These are phyloP conservation scores for Aulographum hederae DNA, from an alignment of 2,329 filamentous ascomycete species.

Conservation along the genomic window DNA sequence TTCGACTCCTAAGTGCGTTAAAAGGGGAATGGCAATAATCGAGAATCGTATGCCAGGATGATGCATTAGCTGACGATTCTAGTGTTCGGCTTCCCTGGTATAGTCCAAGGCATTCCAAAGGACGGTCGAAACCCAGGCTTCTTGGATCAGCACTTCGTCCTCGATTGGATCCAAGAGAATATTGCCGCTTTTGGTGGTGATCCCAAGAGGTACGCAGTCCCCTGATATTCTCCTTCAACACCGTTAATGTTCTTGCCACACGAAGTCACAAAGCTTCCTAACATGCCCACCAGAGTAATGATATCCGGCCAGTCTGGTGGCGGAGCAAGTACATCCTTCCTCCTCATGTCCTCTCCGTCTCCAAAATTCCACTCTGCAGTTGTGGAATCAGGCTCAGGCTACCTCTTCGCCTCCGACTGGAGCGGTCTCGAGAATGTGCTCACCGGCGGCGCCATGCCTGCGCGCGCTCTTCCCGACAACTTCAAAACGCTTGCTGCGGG, in stretches of 20 bases:
- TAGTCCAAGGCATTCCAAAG: conserved; percentile 16
- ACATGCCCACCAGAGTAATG: conserved; percentile 25
- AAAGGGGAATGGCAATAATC: too few species aligned
- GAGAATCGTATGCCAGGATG: too few species aligned
- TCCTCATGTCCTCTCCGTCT: neutral
- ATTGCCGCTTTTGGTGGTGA: conserved; percentile 18
- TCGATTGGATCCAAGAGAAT: conserved; percentile 20
- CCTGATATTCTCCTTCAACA: too few species aligned
- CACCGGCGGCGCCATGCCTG: neutral
- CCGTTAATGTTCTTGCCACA: too few species aligned
- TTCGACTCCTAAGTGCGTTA: too few species aligned
- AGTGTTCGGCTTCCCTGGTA: conserved; percentile 22
- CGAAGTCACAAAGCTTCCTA: too few species aligned
- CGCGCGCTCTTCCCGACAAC: neutral
- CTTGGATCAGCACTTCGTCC: conserved; percentile 16
- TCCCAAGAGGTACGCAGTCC: too few species aligned
- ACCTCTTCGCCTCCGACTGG: neutral
- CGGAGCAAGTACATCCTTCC: neutral
- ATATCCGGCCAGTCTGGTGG: conserved; percentile 16
- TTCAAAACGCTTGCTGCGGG: neutral
- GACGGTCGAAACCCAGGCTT: conserved; percentile 17
- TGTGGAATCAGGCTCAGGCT: neutral
- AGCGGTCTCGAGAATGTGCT: neutral
- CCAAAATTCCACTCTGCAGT: neutral
- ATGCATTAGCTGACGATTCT: conserved; percentile 62